phyloP scores from a whole-genome alignment of 345 rosid species.

The Brassica napus region DNA sequence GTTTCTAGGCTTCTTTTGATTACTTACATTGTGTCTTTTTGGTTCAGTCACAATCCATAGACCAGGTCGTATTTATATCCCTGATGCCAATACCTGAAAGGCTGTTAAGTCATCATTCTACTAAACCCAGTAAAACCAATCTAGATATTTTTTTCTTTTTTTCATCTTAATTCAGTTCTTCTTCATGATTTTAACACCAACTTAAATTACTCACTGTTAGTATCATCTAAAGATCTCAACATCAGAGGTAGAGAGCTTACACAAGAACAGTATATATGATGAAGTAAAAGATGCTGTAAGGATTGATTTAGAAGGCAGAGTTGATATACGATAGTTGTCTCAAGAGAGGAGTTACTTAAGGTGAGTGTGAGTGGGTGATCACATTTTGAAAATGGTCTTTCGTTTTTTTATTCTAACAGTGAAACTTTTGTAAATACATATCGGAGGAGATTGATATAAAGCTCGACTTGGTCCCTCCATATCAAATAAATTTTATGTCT shows the following conservation, averaged over 20 bases:
- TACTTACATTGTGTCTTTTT: background rate
- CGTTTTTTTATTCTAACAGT: background rate
- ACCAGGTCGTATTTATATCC: background rate
- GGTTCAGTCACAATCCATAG: background rate
- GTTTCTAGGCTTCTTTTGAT: background rate
- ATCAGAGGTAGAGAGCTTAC: background rate
- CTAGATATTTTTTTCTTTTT: too few species aligned
- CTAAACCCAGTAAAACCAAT: background rate
- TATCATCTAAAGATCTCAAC: background rate
- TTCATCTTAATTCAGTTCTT: background rate
- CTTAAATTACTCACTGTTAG: background rate
- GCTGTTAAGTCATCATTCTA: background rate
- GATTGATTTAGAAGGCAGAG: slow-evolving; percentile 77
- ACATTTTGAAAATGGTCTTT: background rate
- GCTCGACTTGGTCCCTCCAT: slow-evolving; percentile 82
- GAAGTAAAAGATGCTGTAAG: slow-evolving; percentile 62
- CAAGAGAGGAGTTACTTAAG: slow-evolving; percentile 77
- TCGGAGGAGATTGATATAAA: slow-evolving; percentile 65
- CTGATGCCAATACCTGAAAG: background rate
- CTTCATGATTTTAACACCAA: background rate
- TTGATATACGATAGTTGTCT: slow-evolving; percentile 73
- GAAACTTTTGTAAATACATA: slow-evolving; percentile 57
- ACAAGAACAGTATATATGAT: background rate
- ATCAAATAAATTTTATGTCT: slow-evolving; percentile 76
- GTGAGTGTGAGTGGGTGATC: slow-evolving; percentile 43